Evolutionary conservation across 257 asterid species (phyloP), one percentile per base, ranked within the genome.

Genomic region (Nicotiana paniculata): DNA sequence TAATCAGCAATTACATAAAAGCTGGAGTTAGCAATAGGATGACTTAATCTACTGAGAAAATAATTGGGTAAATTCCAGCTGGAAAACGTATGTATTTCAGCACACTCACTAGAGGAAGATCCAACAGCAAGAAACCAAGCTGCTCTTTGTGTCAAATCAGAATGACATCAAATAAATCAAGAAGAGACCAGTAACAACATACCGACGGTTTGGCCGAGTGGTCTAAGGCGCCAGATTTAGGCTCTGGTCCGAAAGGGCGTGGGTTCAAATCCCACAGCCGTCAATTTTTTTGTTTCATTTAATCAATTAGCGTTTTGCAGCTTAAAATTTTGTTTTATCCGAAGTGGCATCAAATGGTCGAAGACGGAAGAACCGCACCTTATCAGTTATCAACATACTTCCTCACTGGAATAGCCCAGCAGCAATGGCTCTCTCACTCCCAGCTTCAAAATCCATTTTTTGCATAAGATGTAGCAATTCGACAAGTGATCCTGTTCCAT

Each of bases 191-290:
- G 9, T 39, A 0, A 39, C 2, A 61, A 1, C 0, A 1, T 6
- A 37, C 0, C 4, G 86, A 84, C 76, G 82, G 93, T 93, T 93
- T 93, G 95, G 97, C 97, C 97, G 97, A 92, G 95, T 93, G 97
- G 98, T 93, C 96, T 94, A 96, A 96, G 98, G 97, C 98, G 98
- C 97, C 96, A 91, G 96, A 93, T 95, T 91, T 91, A 93, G 97
- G 97, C 96, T 92, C 93, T 93, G 95, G 97, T 92, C 97, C 97
- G 97, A 91, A 90, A 95, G 98, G 99, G 98, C 96, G 96, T 95
- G 97, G 97, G 96, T 92, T 93, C 97, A 93, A 95, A 93, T 93
- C 98, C 98, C 98, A 95, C 95, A 88, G 92, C 93, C 89, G 95
- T 91, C 95, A 90, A 90, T 54, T 4, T 21, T 21, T 21, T 0